phyloP scores from a whole-genome alignment of 306 rosid species.

The Lablab purpureus region DNA sequence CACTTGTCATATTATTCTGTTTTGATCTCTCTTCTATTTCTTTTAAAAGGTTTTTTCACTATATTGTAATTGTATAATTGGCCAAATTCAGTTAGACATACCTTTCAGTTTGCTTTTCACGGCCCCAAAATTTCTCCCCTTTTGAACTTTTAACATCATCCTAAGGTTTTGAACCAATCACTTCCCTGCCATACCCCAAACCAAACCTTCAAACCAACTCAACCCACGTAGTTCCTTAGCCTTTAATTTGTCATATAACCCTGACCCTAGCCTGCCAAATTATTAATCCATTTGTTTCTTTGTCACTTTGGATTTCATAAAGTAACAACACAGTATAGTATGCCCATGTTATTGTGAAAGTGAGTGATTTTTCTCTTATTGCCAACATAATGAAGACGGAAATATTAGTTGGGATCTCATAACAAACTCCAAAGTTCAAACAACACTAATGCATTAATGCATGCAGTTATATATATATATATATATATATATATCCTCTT shows the following conservation, averaged over 20 bases:
- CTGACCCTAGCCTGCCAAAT: conserved; percentile 15
- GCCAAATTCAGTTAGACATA: background rate
- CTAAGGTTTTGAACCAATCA: background rate
- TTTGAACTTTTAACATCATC: conserved; percentile 13
- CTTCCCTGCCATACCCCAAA: background rate
- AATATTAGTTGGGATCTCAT: conserved; percentile 7
- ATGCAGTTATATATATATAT: background rate
- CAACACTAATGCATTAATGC: conserved; percentile 9
- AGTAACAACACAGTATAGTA: background rate
- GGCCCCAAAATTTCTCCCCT: background rate
- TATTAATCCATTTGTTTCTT: background rate
- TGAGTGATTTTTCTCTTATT: conserved; percentile 2
- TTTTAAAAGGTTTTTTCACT: conserved; percentile 18
- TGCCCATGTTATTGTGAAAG: background rate
- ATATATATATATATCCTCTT: background rate
- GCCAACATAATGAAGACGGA: background rate
- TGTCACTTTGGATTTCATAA: conserved; percentile 1
- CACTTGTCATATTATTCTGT: conserved; percentile 26
- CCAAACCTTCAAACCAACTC: background rate
- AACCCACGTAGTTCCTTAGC: background rate
- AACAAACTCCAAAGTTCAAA: conserved; percentile 7
- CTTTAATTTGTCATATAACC: background rate
- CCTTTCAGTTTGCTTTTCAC: background rate
- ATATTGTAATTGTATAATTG: conserved; percentile 16
- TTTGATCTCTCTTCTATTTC: conserved; percentile 31